Base-by-base conservation (phyloP, 129 eudicot species). In the Artemisia tridentata region DNA sequence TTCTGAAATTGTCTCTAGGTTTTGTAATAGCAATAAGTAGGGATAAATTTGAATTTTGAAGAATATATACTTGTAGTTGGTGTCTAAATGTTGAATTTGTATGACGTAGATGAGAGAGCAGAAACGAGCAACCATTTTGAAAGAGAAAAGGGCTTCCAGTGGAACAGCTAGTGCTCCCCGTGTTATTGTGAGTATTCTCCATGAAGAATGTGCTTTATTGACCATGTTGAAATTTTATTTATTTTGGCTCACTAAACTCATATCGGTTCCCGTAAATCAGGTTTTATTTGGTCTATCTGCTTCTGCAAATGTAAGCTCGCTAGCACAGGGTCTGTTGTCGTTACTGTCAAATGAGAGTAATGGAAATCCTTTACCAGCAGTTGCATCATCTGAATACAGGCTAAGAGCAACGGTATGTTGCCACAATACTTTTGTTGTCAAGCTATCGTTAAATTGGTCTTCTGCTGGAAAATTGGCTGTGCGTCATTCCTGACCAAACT, bases 251-350 rank as follows among this genome's bases (percentile, higher is more conserved):
- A 11, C 56, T 27, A 51, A 19, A 16, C 27, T 71, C 1, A 13
- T 61, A 38, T 59, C 5, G 34, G 15, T 53, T 56, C 11, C 14
- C 10, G 38, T 46, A 18, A 41, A 45, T 67, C 78, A 95, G 99
- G 95, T 95, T 70, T 80, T 95, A 10, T 90, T 90, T 80, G 97
- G 95, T 31, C 85, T 95, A 63, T 90, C 97, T 54, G 82, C 89
- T 38, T 67, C 76, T n/a, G 91, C 86, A 65, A 75, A 86, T 64
- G 66, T 90, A 9, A 80, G 80, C 62, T 72, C 96, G 18, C 81
- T 95, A 17, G 82, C 84, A 49, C 77, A 73, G 13, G 96, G 90
- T 73, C 63, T 95, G 43, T 12, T 75, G 61, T 12, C 82, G 63
- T 73, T 88, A 74, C 51, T 90, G 65, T 86, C 97, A 18, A 74